A percentile compares a stretch with the other conserved stretches of the same genome.
phyloP scores from a whole-genome alignment of 306 rosid species.

The Senna siamea region DNA sequence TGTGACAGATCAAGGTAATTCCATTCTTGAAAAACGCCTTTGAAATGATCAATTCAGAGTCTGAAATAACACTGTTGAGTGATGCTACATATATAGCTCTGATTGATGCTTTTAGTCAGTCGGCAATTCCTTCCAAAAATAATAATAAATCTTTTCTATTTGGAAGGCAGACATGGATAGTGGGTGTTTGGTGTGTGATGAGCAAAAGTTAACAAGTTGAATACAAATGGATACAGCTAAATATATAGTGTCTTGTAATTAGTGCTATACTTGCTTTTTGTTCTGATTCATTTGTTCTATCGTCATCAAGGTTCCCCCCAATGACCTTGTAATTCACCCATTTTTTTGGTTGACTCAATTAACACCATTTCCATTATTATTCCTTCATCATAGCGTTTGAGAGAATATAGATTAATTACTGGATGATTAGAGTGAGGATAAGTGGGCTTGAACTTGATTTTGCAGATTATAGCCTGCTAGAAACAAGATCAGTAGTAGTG shows the following conservation, averaged over 20 bases:
- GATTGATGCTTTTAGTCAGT: conserved; percentile 55
- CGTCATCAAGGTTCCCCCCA: conserved; percentile 57
- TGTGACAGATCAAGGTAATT: conserved; percentile 59
- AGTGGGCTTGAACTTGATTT: no score
- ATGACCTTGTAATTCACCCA: conserved; percentile 48
- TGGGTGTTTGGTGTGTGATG: conserved; percentile 68
- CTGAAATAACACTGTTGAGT: neutral
- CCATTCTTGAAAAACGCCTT: conserved; percentile 43
- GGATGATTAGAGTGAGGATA: no score
- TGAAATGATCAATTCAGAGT: neutral
- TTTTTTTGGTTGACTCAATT: conserved; percentile 33
- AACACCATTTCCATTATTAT: conserved; percentile 1
- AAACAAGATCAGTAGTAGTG: no score
- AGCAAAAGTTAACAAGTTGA: conserved; percentile 75
- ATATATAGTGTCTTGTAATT: conserved; percentile 57
- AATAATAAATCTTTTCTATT: conserved; percentile 26
- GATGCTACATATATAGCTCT: neutral
- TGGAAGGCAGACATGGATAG: conserved; percentile 62
- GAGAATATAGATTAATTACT: no score
- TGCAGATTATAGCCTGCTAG: no score
- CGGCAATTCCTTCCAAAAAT: conserved; percentile 46
- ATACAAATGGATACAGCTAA: conserved; percentile 85
- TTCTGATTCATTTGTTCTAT: conserved; percentile 90
- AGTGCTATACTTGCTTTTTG: conserved; percentile 72
- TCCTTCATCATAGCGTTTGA: conserved; percentile 2